phyloP scores from a whole-genome alignment of 73 alveolate species.

The Blepharisma stoltei region DNA sequence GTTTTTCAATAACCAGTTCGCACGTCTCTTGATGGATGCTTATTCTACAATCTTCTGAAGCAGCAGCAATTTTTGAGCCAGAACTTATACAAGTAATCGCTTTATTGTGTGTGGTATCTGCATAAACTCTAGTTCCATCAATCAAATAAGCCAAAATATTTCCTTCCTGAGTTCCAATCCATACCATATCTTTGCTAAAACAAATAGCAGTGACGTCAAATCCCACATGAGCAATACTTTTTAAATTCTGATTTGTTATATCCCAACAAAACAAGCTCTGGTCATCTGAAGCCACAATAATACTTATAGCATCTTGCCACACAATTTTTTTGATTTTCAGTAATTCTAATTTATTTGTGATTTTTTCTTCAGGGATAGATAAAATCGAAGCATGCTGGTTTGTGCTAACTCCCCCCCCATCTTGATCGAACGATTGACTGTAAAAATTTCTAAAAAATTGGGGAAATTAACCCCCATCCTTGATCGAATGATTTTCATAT shows the following conservation, averaged over 20 bases:
- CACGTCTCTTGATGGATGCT: neutral
- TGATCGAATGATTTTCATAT: too few relatives aligned
- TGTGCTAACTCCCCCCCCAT: too few relatives aligned
- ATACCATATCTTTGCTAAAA: neutral
- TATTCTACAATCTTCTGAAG: neutral
- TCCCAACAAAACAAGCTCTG: neutral
- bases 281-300: neutral
- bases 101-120: neutral
- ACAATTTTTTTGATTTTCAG: neutral
- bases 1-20: neutral
- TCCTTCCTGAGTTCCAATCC: conserved; percentile 16
- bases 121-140: neutral
- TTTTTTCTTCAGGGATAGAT: too few relatives aligned
- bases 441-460: too few relatives aligned
- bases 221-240: neutral
- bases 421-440: too few relatives aligned
- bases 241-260: neutral
- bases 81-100: neutral
- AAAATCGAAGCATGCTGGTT: too few relatives aligned
- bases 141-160: neutral
- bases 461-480: too few relatives aligned
- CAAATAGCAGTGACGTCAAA: neutral
- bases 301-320: neutral
- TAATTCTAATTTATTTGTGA: neutral
- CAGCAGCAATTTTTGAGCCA: neutral